Evolutionary conservation across 805 yeast species (phyloP).

Genomic region (Pichia californica): DNA sequence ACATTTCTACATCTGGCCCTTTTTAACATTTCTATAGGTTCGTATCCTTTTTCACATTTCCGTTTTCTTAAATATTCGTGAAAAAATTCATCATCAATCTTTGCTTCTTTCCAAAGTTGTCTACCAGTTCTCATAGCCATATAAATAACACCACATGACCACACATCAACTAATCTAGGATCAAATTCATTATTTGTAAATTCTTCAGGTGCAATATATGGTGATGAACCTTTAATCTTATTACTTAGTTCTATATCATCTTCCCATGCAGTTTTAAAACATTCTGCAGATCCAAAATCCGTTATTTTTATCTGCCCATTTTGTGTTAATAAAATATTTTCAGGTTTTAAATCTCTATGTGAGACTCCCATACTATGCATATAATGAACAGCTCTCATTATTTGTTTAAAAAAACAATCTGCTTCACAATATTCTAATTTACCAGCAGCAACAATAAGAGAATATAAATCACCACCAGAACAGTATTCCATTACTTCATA

Average conservation of each 20-base stretch:
- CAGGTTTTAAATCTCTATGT: constrained; percentile 87
- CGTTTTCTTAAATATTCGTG: constrained; percentile 68
- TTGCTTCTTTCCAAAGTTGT: constrained; percentile 85
- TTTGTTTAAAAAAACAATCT: constrained; percentile 80
- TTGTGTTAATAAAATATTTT: constrained; percentile 67
- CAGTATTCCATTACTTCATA: constrained; percentile 85
- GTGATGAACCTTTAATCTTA: constrained; percentile 81
- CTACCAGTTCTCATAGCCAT: constrained; percentile 95
- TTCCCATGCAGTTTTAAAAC: constrained; percentile 84
- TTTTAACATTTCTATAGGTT: constrained; percentile 81
- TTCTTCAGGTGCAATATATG: constrained; percentile 90
- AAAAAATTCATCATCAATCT: constrained; percentile 74
- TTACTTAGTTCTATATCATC: constrained; percentile 59
- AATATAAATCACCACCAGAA: constrained; percentile 74
- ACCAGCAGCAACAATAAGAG: constrained; percentile 69
- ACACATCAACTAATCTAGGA: constrained; percentile 75
- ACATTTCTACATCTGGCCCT: constrained; percentile 89
- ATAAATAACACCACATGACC: constrained; percentile 92
- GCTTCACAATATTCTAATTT: constrained; percentile 77
- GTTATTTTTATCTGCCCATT: constrained; percentile 73
- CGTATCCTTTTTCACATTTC: constrained; percentile 79
- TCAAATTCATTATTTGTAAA: constrained; percentile 62
- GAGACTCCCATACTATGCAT: constrained; percentile 89
- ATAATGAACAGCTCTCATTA: constrained; percentile 75
- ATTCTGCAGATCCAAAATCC: constrained; percentile 83